phyloP scores from a whole-genome alignment of 805 yeast species.

The Zygosaccharomyces siamensis region DNA sequence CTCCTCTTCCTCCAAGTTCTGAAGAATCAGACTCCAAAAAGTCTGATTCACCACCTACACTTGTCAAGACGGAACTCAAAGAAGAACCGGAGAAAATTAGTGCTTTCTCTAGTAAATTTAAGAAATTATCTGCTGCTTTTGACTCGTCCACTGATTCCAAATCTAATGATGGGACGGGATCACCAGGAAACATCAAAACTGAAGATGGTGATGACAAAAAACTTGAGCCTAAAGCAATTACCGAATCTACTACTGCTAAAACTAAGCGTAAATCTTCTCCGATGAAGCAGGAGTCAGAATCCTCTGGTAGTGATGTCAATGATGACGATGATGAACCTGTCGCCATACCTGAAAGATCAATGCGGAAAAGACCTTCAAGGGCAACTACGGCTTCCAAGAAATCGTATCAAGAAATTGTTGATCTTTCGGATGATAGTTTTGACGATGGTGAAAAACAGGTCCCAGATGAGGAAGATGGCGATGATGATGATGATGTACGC shows the following conservation, averaged over 20 bases:
- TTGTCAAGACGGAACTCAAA: conserved; percentile 11
- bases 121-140: conserved; percentile 29
- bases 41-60: conserved; percentile 6
- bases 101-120: conserved; percentile 31
- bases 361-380: conserved; percentile 22
- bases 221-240: neutral
- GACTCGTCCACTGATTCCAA: conserved; percentile 15
- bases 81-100: conserved; percentile 19
- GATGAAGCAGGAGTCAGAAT: neutral
- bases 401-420: conserved; percentile 20
- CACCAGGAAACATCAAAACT: conserved; percentile 1
- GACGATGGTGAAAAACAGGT: conserved; percentile 23
- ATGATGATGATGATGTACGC: neutral
- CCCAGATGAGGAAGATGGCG: conserved; percentile 2
- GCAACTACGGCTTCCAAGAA: conserved; percentile 13
- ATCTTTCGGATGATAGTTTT: conserved; percentile 29
- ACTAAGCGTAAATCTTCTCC: neutral
- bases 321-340: conserved; percentile 18
- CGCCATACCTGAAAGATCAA: conserved; percentile 12
- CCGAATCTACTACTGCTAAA: neutral
- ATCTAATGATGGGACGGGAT: neutral
- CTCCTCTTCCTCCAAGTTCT: conserved; percentile 2
- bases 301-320: neutral
- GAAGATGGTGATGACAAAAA: neutral
- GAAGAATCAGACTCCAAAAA: neutral